phyloP scores from a whole-genome alignment of 345 rosid genomes.

The Rhizophora mangle region DNA sequence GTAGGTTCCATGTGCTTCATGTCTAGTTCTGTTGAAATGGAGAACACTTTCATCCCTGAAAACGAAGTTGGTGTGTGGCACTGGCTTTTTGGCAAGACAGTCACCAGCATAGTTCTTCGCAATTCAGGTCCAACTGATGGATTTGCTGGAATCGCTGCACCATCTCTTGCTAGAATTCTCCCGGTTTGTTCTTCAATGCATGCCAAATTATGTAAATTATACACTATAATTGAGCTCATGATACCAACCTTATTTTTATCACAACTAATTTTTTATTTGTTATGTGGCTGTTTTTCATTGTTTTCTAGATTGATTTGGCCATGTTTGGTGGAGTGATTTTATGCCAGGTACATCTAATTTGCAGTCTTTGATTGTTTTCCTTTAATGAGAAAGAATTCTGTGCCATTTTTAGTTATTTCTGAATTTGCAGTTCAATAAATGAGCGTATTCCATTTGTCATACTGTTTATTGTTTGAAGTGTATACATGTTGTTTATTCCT shows the following conservation, averaged over 20 bases:
- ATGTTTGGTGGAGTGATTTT: conserved; percentile 90
- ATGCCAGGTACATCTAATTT: conserved; percentile 70
- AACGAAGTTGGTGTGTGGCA: conserved; percentile 88
- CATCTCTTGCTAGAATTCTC: conserved; percentile 91
- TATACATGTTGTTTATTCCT: not conserved
- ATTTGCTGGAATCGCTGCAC: conserved; percentile 90
- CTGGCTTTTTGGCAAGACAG: conserved; percentile 90
- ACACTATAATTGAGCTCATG: not conserved
- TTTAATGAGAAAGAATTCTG: not conserved
- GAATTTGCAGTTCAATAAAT: not conserved
- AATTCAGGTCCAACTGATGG: conserved; percentile 74
- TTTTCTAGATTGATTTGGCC: conserved; percentile 76
- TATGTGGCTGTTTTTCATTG: conserved; percentile 14
- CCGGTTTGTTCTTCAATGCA: conserved; percentile 61
- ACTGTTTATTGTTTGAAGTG: not conserved
- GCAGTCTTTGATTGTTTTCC: not conserved
- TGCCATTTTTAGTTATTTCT: not conserved
- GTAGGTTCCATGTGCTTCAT: conserved; percentile 93
- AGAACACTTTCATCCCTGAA: conserved; percentile 78
- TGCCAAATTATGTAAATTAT: conserved; percentile 4
- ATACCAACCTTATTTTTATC: not conserved
- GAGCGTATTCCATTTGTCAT: not conserved
- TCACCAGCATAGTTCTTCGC: conserved; percentile 64
- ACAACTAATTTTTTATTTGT: conserved; percentile 19
- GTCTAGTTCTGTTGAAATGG: conserved; percentile 94